Evolutionary conservation across 345 rosid species (phyloP).

Genomic region (Acer yangbiense): DNA sequence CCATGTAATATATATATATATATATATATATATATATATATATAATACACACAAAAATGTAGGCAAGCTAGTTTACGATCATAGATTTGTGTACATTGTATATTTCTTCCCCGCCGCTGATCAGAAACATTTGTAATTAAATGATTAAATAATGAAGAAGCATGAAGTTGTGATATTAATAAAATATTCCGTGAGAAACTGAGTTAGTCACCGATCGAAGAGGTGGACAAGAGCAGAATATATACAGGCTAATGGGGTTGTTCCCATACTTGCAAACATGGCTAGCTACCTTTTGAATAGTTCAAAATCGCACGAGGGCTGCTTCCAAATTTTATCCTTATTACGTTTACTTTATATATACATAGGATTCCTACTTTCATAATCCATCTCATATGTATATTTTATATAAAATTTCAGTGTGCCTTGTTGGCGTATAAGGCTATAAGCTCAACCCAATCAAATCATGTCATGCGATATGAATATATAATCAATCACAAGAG

Average conservation of each 20-base stretch:
- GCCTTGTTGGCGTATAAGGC: no score
- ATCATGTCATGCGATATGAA: no score
- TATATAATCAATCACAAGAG: no score
- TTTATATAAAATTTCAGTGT: no score
- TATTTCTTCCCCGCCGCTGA: not conserved
- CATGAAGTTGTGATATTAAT: not conserved
- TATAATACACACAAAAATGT: not conserved
- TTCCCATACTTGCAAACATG: conserved; percentile 31
- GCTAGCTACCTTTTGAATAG: not conserved
- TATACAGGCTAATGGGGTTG: conserved; percentile 19
- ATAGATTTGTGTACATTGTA: not conserved
- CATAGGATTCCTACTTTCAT: no score
- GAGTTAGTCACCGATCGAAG: conserved; percentile 18
- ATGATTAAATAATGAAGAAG: not conserved
- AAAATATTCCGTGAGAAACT: not conserved
- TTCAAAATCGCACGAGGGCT: not conserved
- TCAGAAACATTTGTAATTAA: not conserved
- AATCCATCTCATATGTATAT: no score
- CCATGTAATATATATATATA: not conserved
- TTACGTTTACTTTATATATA: no score
- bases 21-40: no score
- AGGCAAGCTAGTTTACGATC: not conserved
- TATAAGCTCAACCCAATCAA: no score
- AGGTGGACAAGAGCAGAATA: conserved; percentile 5
- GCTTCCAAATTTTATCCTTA: not conserved